Base-by-base conservation (phyloP, 2,329 filamentous ascomycete species). In the Cladosporium sp. region DNA sequence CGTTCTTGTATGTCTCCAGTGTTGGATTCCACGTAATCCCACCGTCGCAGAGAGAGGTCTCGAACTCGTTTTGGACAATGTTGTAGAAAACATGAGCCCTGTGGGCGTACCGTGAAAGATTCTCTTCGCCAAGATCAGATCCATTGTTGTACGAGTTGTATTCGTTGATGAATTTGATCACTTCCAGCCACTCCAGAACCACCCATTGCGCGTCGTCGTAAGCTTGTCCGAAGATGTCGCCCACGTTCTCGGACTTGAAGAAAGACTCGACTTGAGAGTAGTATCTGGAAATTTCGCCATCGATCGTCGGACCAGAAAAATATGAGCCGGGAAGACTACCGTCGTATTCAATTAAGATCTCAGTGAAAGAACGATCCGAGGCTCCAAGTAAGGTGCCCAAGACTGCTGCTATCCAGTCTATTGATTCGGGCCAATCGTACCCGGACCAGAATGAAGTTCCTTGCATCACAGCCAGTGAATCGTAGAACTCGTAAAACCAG, bases 11-110 rank as follows among this genome's bases (percentile, higher is more conserved):
- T 0, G 90, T 87, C 19, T 79, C 71, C 35, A 93, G 72, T 14
- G 82, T 81, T 2, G 89, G 89, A 59, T 89, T 95, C 92, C 92
- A 97, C 11, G 83, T 80, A 87, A 97, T 95, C 42, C 92, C 92
- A 18, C 92, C 92, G 4, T 80, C 80, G 63, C 92, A 97, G 4
- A 95, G 78, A 19, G 76, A 77, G 18, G 81, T 86, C 64, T 95
- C 87, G 89, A 91, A 97, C 4, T 92, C 89, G 9, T 78, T 73
- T 4, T 82, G 78, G 4, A 89, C 88, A 35, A 95, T 74, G 38
- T 92, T 86, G 79, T 93, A 96, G 71, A 97, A 97, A 14, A 95
- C 74, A 42, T 88, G 83, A 0, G 90, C 85, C 42, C 92, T 83
- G 64, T 95, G 88, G 1, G 91, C 85, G 66, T 93, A 96, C 0